Base-by-base conservation (phyloP, 1,284 basidiomycete species). In the Waitea zeae region DNA sequence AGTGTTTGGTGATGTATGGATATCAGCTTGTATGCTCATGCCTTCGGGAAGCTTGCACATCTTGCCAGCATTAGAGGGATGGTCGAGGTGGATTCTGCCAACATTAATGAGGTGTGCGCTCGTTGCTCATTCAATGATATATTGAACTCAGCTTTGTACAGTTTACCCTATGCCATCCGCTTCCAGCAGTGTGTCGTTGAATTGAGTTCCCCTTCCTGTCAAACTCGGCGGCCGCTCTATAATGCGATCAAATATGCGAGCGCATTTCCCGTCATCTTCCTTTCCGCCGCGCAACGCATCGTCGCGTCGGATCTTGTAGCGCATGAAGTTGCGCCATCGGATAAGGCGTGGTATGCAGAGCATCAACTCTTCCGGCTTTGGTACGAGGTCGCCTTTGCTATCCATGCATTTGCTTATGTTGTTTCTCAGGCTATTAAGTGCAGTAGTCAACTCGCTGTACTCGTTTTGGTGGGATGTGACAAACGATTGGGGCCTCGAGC, bases 401-500 rank as follows among this genome's bases (percentile, higher is more conserved):
- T 26, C 38, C 20, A 5, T 35, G 33, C 31, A 20, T 34, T 35
- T 18, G 31, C 39, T 30, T 18, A 34, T 33, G 4, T 35, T 27
- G 32, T 37, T 0, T 33, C 35, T 12, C 34, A 90, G 89, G 95
- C 54, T 96, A 12, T 54, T 92, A 17, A 71, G 80, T 9, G 90
- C 89, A 17, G 22, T 26, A n/a, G 54, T 95, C 45, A 98, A 98
- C 54, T 93, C 90, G 1, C 54, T 87, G 30, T 99, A 88, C 56
- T 93, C 89, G 4, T 97, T 95, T 54, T 99, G 89, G 86, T 99
- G 95, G 95, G 95, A 98, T 54, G 70, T 98, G 20, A 89, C 86
- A 31, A 88, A 96, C 50, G 95, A 99, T 54, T 99, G 93, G 93
- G 95, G 95, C 0, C 63, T 98, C 31, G 70, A 77, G 30, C 57